Base-by-base conservation (phyloP, 2,329 filamentous ascomycete genomes). In the Epichloe aotearoae region DNA sequence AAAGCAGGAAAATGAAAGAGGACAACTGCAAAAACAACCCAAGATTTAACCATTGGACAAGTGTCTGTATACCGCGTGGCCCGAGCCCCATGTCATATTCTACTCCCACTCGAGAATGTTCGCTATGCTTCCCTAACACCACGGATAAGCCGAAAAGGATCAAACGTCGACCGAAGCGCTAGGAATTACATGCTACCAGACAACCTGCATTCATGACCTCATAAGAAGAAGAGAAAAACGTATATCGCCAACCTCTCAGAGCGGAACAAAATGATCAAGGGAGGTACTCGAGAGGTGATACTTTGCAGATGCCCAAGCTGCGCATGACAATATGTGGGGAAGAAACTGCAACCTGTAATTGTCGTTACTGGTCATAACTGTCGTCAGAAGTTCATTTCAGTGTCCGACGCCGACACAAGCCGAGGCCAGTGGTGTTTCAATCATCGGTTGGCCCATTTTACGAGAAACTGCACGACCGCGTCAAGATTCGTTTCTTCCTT, bases 401-500 rank as follows among this genome's bases (percentile, higher is more conserved):
- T 40, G 17, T 36, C 44, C 48, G 45, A 43, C 42, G 46, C 41
- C 51, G 17, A 33, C 38, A 45, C 23, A 39, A 30, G 23, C 7
- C 45, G n/a, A 33, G 17, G 30, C 12, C 12, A 37, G 33, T 44
- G 11, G 26, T 30, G 7, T 30, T 17, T 17, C 17, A 34, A 41
- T 80, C 70, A 89, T 70, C 83, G 83, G 64, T 77, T 88, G 56
- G 89, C 84, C 66, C 87, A 86, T 59, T 89, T 91, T 67, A 98
- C 91, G 66, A 98, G 75, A 87, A 93, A 98, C 66, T 95, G 87
- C 61, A 98, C 75, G 49, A 98, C 93, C 6, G 91, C 93, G 64
- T 98, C 91, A 57, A 98, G 81, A 70, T 98, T 98, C 52, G 91
- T 98, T 72, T 98, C 93, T 67, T 97, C 91, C 69, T 97, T 97